phyloP scores from a whole-genome alignment of 108 stramenopile species.

The Cylindrotheca closterium region DNA sequence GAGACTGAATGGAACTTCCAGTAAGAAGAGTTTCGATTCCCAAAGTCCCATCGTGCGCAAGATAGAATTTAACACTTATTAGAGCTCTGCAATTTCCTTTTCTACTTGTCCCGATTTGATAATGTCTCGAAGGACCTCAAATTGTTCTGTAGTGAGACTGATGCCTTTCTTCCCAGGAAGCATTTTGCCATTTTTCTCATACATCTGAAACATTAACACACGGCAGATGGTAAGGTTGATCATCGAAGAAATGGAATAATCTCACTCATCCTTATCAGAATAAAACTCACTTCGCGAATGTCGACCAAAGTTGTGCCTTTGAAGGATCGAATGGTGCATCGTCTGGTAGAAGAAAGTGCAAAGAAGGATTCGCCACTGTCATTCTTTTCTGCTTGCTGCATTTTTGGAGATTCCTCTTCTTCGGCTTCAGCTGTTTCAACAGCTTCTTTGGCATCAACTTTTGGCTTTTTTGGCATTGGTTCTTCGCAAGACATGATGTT shows the following conservation, averaged over 20 bases:
- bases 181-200: conserved; percentile 69
- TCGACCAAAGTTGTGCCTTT: conserved; percentile 66
- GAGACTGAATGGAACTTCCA: too few relatives aligned
- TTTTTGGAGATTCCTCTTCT: not conserved
- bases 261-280: not conserved
- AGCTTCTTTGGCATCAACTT: conserved; percentile 3
- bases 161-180: conserved; percentile 85
- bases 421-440: not conserved
- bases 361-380: conserved; percentile 74
- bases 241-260: not conserved
- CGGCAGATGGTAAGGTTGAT: not conserved
- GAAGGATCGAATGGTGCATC: conserved; percentile 66
- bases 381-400: conserved; percentile 30
- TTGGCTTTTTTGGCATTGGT: conserved; percentile 25
- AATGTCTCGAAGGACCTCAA: conserved; percentile 41
- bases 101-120: conserved; percentile 37
- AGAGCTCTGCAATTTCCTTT: conserved; percentile 19
- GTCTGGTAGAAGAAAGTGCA: conserved; percentile 58
- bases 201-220: conserved; percentile 44
- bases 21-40: too few relatives aligned
- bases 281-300: conserved; percentile 68
- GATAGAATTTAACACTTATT: not conserved
- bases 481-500: conserved; percentile 22
- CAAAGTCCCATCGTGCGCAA: too few relatives aligned
- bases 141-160: conserved; percentile 67